Evolutionary conservation across 305 asterid species (phyloP).

Genomic region (Withania somnifera): DNA sequence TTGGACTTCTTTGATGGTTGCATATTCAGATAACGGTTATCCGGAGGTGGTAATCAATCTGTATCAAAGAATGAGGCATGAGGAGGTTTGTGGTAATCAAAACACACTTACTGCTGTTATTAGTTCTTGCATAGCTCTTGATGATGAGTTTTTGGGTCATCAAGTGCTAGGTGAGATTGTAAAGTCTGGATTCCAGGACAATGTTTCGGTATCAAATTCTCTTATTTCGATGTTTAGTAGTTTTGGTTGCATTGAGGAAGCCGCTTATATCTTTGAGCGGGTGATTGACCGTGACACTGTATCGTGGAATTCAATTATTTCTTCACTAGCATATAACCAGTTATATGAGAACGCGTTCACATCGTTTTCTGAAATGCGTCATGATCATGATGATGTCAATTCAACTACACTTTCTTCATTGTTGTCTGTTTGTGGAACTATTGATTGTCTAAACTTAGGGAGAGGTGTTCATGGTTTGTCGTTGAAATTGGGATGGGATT

Average conservation of each 20-base stretch:
- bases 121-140: conserved; percentile 60
- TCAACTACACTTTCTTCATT: conserved; percentile 55
- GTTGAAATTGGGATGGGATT: conserved; percentile 51
- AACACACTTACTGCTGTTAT: conserved; percentile 64
- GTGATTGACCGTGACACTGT: conserved; percentile 55
- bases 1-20: conserved; percentile 87
- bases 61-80: conserved; percentile 45
- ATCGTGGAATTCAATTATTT: conserved; percentile 81
- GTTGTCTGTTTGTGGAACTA: conserved; percentile 41
- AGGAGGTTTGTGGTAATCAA: conserved; percentile 45
- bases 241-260: conserved; percentile 34
- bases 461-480: conserved; percentile 70
- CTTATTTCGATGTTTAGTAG: conserved; percentile 55
- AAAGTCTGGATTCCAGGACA: conserved; percentile 47
- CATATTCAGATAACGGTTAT: conserved; percentile 38
- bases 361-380: conserved; percentile 55
- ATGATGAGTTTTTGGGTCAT: conserved; percentile 61
- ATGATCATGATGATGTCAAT: conserved; percentile 42
- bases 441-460: conserved; percentile 47
- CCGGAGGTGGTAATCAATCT: conserved; percentile 31
- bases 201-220: conserved; percentile 67
- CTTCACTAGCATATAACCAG: conserved; percentile 43
- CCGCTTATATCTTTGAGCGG: conserved; percentile 37
- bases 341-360: conserved; percentile 35
- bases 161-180: conserved; percentile 66